Base-by-base conservation (phyloP, 78 protist species). In the Goniomonas avonlea region DNA sequence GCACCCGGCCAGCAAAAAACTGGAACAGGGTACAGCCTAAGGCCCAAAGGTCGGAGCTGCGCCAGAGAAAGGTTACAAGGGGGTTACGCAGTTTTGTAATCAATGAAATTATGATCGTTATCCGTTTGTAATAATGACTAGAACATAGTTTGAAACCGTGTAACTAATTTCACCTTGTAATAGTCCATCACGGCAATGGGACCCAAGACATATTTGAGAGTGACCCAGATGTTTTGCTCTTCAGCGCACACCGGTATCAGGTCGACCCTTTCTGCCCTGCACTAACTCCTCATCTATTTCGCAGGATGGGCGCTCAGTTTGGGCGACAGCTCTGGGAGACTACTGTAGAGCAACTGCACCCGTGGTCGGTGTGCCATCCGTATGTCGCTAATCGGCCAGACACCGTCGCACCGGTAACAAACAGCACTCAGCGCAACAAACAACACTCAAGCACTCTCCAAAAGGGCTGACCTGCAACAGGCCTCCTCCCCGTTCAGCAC, bases 21-120 rank as follows among this genome's bases (percentile, higher is more conserved):
- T 61, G 70, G 40, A 61, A 61, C 34, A 61, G 20, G 45, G 34
- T 27, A 39, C 70, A 61, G 70, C 70, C 70, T 20, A 25, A 32
- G 43, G 70, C 70, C 70, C 70, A 61, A 3, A 61, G 70, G 70
- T 61, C 70, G 20, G 70, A 61, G 47, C 47, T 9, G 25, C 15
- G 53, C 53, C 53, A 15, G 25, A 15, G 25, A 15, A 9, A 9
- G 53, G 25, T 15, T 9, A 17, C 25, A 45, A 15, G 25, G 53
- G 25, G 53, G 53, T 15, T 15, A 15, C 53, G 53, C 53, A 15
- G 25, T 15, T 9, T 15, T 15, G 53, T 45, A 15, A 45, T 9
- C 53, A 15, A 9, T 45, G 53, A 15, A 45, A 15, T 45, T 15
- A 45, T 45, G 53, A 17, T 45, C 53, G 25, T 17, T 45, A 15